Percentiles rank a stretch among this genome's conserved stretches.
Evolutionary conservation across 2,329 filamentous ascomycete genomes (phyloP).

Genomic region (Pseudocercospora ulei): DNA sequence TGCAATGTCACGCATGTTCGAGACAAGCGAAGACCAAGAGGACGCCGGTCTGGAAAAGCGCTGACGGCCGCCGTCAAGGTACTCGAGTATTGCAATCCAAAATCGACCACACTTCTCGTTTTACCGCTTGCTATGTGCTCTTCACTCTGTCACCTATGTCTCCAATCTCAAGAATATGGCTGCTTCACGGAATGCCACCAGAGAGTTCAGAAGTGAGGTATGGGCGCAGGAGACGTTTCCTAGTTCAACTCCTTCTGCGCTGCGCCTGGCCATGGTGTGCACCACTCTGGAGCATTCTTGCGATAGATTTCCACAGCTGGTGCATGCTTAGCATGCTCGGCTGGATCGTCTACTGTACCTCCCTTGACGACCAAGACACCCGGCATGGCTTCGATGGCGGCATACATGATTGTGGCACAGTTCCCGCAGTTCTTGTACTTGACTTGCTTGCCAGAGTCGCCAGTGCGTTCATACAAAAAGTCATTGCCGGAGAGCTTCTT

Average conservation of each 20-base stretch:
- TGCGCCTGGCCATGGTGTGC: conserved; percentile 21
- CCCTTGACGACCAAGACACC: conserved; percentile 30
- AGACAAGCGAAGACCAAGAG: too few species aligned
- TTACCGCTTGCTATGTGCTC: too few species aligned
- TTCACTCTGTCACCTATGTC: too few species aligned
- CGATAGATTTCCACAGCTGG: conserved; percentile 30
- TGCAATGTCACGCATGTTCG: too few species aligned
- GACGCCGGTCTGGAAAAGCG: too few species aligned
- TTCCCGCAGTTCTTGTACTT: conserved; percentile 29
- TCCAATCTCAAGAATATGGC: too few species aligned
- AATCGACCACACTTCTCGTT: too few species aligned
- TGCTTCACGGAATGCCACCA: too few species aligned
- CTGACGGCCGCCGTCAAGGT: too few species aligned
- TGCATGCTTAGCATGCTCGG: conserved; percentile 20
- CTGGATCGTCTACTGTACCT: conserved; percentile 31
- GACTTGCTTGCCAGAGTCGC: conserved; percentile 31
- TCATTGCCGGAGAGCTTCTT: conserved; percentile 28
- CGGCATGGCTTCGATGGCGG: conserved; percentile 23
- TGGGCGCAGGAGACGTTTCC: too few species aligned
- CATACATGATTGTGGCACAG: conserved; percentile 29
- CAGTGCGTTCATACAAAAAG: conserved; percentile 25
- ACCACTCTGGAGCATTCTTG: conserved; percentile 30
- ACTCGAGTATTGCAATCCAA: too few species aligned
- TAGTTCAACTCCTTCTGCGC: conserved; percentile 30
- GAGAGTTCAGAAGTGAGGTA: too few species aligned